Evolutionary conservation across 768 basidiomycete species (phyloP).

Genomic region (Leccinum variicolor): DNA sequence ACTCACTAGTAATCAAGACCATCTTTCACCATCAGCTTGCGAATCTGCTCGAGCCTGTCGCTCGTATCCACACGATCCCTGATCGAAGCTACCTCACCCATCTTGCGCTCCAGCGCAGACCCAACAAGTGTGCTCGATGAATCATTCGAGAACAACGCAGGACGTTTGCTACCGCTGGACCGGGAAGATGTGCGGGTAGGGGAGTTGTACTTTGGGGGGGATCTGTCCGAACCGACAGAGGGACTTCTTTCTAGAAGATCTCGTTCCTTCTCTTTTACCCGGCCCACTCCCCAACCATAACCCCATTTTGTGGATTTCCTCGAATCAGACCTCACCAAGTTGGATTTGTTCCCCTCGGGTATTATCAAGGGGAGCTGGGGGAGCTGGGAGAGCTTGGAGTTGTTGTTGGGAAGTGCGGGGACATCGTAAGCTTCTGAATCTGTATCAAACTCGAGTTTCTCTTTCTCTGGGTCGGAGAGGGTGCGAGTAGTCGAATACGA

Average conservation of each 20-base stretch:
- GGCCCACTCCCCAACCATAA: constrained; percentile 70
- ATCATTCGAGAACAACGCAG: constrained; percentile 50
- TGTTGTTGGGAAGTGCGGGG: constrained; percentile 27
- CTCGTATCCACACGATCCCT: constrained; percentile 54
- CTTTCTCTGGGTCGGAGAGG: constrained; percentile 42
- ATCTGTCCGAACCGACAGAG: constrained; percentile 37
- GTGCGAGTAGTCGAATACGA: constrained; percentile 42
- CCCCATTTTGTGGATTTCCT: constrained; percentile 61
- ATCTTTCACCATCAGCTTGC: constrained; percentile 65
- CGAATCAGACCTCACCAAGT: constrained; percentile 53
- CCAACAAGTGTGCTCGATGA: constrained; percentile 75
- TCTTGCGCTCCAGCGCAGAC: constrained; percentile 66
- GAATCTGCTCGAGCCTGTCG: constrained; percentile 56
- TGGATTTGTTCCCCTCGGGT: constrained; percentile 33
- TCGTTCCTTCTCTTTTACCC: constrained; percentile 44
- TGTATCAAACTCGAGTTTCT: constrained; percentile 53
- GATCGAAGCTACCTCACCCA: constrained; percentile 57
- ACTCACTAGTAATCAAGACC: constrained; percentile 75
- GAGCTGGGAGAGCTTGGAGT: constrained; percentile 42
- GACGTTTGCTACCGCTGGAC: constrained; percentile 39
- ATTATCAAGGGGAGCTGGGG: constrained; percentile 42
- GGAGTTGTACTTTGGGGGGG: constrained; percentile 31
- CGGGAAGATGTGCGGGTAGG: constrained; percentile 38
- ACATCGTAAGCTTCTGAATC: constrained; percentile 61
- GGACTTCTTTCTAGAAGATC: constrained; percentile 33